Evolutionary conservation across 257 asterid species (phyloP).

Genomic region (Solanum piurae): DNA sequence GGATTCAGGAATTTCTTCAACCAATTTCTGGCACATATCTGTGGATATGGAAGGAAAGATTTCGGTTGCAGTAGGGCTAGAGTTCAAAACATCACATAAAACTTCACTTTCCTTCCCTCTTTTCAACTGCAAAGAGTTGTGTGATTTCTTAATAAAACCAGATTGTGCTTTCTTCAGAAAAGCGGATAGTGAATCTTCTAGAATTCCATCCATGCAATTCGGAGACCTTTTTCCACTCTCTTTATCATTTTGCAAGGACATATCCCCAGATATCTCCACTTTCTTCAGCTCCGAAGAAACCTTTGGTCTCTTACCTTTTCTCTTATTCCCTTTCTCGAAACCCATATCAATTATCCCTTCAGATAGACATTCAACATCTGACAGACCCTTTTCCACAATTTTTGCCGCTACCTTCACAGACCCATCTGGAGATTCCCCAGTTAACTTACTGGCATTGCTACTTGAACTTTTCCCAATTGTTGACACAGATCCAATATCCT

Average conservation of each 20-base stretch:
- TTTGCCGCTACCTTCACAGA: slow-evolving; percentile 15
- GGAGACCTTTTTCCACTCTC: slow-evolving; percentile 14
- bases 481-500: slow-evolving; percentile 30
- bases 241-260: slow-evolving; percentile 19
- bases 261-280: slow-evolving; percentile 12
- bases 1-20: slow-evolving; percentile 13
- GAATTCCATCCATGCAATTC: slow-evolving; percentile 20
- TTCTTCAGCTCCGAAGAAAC: slow-evolving; percentile 15
- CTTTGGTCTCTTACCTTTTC: slow-evolving; percentile 32
- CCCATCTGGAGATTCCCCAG: slow-evolving; percentile 19
- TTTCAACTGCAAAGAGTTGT: slow-evolving; percentile 32
- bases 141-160: slow-evolving; percentile 31
- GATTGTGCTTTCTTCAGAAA: slow-evolving; percentile 57
- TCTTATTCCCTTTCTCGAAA: slow-evolving; percentile 17
- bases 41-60: slow-evolving; percentile 2
- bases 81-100: slow-evolving; percentile 18
- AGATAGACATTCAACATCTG: slow-evolving; percentile 20
- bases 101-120: slow-evolving; percentile 28
- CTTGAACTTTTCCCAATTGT: slow-evolving; percentile 15
- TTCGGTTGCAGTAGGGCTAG: slow-evolving; percentile 23
- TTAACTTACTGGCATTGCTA: slow-evolving; percentile 16
- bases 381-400: slow-evolving; percentile 19
- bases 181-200: slow-evolving; percentile 63
- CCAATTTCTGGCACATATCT: slow-evolving; percentile 15
- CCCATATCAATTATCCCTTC: slow-evolving; percentile 17